Evolutionary conservation across 352 stramenopile genomes (phyloP).

Genomic region (Globisporangium emineosum): DNA sequence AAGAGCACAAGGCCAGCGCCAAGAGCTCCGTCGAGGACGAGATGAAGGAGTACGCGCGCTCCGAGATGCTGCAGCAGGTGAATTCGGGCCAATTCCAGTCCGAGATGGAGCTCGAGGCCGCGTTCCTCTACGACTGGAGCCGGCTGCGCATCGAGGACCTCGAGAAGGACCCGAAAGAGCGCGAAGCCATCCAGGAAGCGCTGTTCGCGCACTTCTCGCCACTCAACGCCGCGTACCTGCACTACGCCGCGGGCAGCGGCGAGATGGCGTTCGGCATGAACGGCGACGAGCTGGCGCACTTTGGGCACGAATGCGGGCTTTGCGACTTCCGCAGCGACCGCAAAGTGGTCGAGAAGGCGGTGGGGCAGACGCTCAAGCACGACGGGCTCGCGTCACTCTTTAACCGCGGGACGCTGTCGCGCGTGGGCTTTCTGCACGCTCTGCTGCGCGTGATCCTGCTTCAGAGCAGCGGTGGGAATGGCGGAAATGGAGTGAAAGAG

Average conservation of each 20-base stretch:
- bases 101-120: slow-evolving; percentile 74
- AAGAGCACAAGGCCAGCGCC: background rate
- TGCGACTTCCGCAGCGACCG: slow-evolving; percentile 36
- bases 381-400: slow-evolving; percentile 47
- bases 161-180: slow-evolving; percentile 39
- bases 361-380: slow-evolving; percentile 33
- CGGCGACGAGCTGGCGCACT: slow-evolving; percentile 61
- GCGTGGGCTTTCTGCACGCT: slow-evolving; percentile 70
- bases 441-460: slow-evolving; percentile 41
- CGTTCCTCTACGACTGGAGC: slow-evolving; percentile 79
- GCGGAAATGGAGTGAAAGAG: slow-evolving; percentile 15
- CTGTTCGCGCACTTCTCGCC: slow-evolving; percentile 48
- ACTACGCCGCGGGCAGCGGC: slow-evolving; percentile 69
- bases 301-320: slow-evolving; percentile 70
- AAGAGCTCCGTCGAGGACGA: slow-evolving; percentile 36
- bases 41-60: slow-evolving; percentile 58
- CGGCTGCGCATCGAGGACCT: slow-evolving; percentile 55
- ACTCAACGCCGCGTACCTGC: slow-evolving; percentile 66
- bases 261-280: slow-evolving; percentile 69
- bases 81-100: slow-evolving; percentile 78
- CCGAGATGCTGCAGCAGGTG: slow-evolving; percentile 71
- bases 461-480: slow-evolving; percentile 1
- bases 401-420: slow-evolving; percentile 49
- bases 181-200: slow-evolving; percentile 49
- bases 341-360: slow-evolving; percentile 33